A percentile compares a stretch with the other conserved stretches of the same genome.
Conservation (phyloP, 345 rosid genomes). For the Litchi chinensis region DNA sequence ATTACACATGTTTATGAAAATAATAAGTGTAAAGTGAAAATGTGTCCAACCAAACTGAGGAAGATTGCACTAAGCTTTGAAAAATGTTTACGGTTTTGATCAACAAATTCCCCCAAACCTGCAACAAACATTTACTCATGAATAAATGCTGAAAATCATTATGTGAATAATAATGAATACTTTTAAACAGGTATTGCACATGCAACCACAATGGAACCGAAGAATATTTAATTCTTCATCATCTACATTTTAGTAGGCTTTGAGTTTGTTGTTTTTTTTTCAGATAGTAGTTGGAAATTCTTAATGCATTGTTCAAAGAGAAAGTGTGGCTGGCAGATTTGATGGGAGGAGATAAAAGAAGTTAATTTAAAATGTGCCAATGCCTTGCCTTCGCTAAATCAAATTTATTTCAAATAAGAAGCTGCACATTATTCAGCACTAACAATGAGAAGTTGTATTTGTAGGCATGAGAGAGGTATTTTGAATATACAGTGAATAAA, state of each 20-base stretch:
- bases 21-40: constrained; percentile 12
- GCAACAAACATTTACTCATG: constrained; percentile 31
- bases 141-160: not conserved
- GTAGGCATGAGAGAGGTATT: not conserved
- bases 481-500: not conserved
- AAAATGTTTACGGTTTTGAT: constrained; percentile 63
- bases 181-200: not conserved
- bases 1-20: not conserved
- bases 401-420: not conserved
- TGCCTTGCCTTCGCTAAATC: not conserved
- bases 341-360: not conserved
- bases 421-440: not conserved
- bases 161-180: not conserved
- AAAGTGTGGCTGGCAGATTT: not conserved
- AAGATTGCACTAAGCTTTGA: constrained; percentile 66
- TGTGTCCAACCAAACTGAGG: constrained; percentile 68
- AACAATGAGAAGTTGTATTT: constrained; percentile 5
- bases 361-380: not conserved
- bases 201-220: not conserved
- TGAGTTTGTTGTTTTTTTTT: not conserved
- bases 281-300: not conserved
- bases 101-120: constrained; percentile 73
- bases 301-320: not conserved
- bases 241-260: not conserved
- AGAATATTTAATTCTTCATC: not conserved